Evolutionary conservation across 1,139 yeast species (phyloP).

Genomic region (Saccharomyces hybrid): DNA sequence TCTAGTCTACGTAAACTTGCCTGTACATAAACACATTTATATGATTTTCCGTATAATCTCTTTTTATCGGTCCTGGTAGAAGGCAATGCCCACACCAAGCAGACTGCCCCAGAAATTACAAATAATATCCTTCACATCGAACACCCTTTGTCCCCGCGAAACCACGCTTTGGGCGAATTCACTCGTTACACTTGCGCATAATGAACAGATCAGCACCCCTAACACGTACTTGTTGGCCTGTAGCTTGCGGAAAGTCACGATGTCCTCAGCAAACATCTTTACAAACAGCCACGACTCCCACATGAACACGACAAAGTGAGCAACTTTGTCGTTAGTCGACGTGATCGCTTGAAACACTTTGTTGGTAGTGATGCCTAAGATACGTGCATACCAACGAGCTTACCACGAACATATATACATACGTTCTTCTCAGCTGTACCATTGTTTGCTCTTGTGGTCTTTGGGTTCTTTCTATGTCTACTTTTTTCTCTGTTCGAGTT

Average conservation of each 20-base stretch:
- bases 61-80: constrained; percentile 4
- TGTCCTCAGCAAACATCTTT: constrained; percentile 22
- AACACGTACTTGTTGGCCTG: constrained; percentile 32
- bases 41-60: neutral
- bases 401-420: constrained; percentile 19
- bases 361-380: constrained; percentile 33
- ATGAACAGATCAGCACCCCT: constrained; percentile 40
- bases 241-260: constrained; percentile 9
- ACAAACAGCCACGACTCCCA: constrained; percentile 45
- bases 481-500: neutral
- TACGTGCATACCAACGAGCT: constrained; percentile 17
- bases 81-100: constrained; percentile 18
- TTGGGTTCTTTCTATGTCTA: neutral
- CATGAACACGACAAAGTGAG: constrained; percentile 45
- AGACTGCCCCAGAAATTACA: constrained; percentile 36
- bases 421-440: constrained; percentile 10
- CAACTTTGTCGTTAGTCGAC: constrained; percentile 43
- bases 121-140: constrained; percentile 44
- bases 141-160: constrained; percentile 38
- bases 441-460: neutral
- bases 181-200: constrained; percentile 43
- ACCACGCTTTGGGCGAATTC: constrained; percentile 43
- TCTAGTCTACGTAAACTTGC: constrained; percentile 16
- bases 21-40: constrained; percentile 4
- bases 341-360: constrained; percentile 43